A percentile compares a stretch with the other conserved stretches of the same genome.
Conservation (phyloP, 2,329 filamentous ascomycete genomes). For the Diaporthe sp. region DNA sequence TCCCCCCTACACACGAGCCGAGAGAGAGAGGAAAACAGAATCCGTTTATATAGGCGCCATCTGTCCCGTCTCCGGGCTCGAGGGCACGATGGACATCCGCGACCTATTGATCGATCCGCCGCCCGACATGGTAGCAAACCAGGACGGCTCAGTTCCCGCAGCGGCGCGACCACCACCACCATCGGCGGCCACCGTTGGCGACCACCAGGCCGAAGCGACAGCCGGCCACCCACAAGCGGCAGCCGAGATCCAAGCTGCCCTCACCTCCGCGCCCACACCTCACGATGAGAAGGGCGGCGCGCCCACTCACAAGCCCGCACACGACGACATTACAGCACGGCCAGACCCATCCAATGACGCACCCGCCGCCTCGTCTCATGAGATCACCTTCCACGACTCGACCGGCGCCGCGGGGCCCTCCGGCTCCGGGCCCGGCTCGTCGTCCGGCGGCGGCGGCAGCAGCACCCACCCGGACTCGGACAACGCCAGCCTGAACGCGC, state of each 20-base stretch:
- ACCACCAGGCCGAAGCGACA: slow-evolving; percentile 5
- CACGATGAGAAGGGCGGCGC: background rate
- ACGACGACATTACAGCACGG: background rate
- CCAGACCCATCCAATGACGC: background rate
- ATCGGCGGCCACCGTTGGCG: background rate
- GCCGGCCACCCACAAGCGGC: slow-evolving; percentile 8
- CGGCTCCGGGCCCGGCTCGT: slow-evolving; percentile 1
- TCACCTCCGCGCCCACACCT: background rate
- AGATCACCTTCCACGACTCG: slow-evolving; percentile 3
- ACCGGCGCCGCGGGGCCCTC: background rate
- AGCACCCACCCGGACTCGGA: slow-evolving; percentile 31
- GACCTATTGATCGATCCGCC: slow-evolving; percentile 28
- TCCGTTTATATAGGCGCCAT: slow-evolving; percentile 16
- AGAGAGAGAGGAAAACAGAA: background rate
- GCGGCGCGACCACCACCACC: slow-evolving; percentile 9
- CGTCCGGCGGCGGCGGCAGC: background rate
- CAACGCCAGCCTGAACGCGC: slow-evolving; percentile 29
- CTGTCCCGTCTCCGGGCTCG: slow-evolving; percentile 11
- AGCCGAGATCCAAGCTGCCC: background rate
- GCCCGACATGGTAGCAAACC: slow-evolving; percentile 28
- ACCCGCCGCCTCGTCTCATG: background rate
- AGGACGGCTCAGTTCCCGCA: slow-evolving; percentile 3
- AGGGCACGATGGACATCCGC: slow-evolving; percentile 24
- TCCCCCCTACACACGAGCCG: background rate
- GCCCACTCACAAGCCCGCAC: background rate